Evolutionary conservation across 306 rosid species (phyloP), one percentile per base, ranked within the genome.

Genomic region (Potentilla sterilis): DNA sequence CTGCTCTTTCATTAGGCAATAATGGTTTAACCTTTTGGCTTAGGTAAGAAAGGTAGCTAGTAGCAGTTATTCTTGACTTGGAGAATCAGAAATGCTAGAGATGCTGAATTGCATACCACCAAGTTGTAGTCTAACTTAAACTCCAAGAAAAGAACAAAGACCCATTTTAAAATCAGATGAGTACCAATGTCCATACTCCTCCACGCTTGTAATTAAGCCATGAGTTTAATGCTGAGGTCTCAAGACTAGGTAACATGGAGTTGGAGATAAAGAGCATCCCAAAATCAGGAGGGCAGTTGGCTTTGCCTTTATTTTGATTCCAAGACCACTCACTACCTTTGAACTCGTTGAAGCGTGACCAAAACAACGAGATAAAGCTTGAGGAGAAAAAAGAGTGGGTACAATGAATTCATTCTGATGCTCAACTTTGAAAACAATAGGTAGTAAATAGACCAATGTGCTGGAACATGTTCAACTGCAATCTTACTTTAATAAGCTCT

Each of bases 231-330:
- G 69, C 32, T 73, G 58, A 64, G n/a, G 64, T 64, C 32, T 34
- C 24, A 35, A 32, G 70, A 44, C 54, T 46, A 16, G 70, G 64
- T 51, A 63, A 78, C 32, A 46, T 49, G 73, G 48, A 47, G 35
- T 70, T 47, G 4, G 3, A 49, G 81, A 78, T 43, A 79, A 57
- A 15, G 57, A 32, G 41, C 13, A 61, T 62, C 65, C 76, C 52
- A 78, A 61, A 59, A 44, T 74, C 58, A 37, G 62, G 7, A 21
- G 63, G 67, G 11, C 16, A 22, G 75, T 65, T 73, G 69, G 69
- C 38, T 57, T 55, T 46, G 64, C 70, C 18, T 79, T 67, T 73
- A 73, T 67, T 73, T 74, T 63, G 77, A 75, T 75, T 75, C 84
- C 84, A 43, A 69, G 52, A 70, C 69, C 83, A 70, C 77, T 5